phyloP scores from a whole-genome alignment of 345 rosid genomes.

The Syzygium aqueum region DNA sequence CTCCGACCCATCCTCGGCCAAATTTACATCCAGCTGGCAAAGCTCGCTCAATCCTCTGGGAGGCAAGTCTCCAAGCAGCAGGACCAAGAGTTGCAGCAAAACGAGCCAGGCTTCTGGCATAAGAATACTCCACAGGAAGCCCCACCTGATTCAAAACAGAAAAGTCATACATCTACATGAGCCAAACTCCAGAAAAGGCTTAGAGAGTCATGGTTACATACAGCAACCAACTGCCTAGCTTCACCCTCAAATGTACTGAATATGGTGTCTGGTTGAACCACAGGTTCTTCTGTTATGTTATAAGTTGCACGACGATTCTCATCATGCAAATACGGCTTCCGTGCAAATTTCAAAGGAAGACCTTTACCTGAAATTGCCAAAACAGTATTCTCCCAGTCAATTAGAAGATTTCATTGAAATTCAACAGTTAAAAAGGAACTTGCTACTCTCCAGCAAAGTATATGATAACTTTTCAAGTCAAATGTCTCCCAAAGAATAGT shows the following conservation, averaged over 20 bases:
- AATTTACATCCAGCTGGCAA: slow-evolving; percentile 63
- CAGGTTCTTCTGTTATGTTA: slow-evolving; percentile 31
- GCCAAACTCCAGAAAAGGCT: not conserved
- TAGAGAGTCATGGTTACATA: slow-evolving; percentile 25
- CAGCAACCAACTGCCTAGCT: slow-evolving; percentile 73
- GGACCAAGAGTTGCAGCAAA: slow-evolving; percentile 86
- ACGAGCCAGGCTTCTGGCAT: slow-evolving; percentile 80
- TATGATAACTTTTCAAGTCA: not conserved
- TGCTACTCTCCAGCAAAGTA: not conserved
- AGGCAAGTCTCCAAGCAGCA: slow-evolving; percentile 74
- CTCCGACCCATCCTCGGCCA: slow-evolving; percentile 91
- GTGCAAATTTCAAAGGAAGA: slow-evolving; percentile 38
- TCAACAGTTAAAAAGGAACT: not conserved
- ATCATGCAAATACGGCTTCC: slow-evolving; percentile 36
- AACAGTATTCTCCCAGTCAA: not conserved
- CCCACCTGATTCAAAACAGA: slow-evolving; percentile 48
- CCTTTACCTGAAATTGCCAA: slow-evolving; percentile 41
- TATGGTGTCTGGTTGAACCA: slow-evolving; percentile 44
- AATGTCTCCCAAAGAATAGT: not conserved
- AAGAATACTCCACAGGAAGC: slow-evolving; percentile 70
- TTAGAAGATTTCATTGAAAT: not conserved
- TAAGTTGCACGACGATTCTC: slow-evolving; percentile 73
- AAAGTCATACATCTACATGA: not conserved
- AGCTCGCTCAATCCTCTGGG: slow-evolving; percentile 62
- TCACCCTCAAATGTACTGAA: slow-evolving; percentile 78